Base-by-base conservation (phyloP, 2,329 filamentous ascomycete genomes). In the Cladosporium sp. region DNA sequence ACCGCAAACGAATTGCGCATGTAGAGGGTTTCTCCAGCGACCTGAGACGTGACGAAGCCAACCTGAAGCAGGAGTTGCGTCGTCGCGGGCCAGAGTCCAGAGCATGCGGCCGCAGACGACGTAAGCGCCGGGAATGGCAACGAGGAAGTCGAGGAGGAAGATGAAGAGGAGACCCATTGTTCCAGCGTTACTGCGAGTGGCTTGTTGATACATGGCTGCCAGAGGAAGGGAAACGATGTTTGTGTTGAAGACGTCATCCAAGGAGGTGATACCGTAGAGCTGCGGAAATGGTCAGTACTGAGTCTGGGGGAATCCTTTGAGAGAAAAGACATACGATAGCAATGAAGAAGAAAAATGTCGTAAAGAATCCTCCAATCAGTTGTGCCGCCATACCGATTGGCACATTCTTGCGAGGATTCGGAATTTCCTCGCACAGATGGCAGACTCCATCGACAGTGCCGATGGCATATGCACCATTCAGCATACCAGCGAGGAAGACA, bases 351-450 rank as follows among this genome's bases (percentile, higher is more conserved):
- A 65, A 63, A 58, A 85, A 77, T 0, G 81, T 78, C 0, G 83
- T 80, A 9, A 80, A 57, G 37, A 84, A 82, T 0, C 77, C 78
- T 6, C 79, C 77, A 3, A 68, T 69, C 49, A 84, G 71, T 59
- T 83, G 78, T 3, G 82, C 74, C 2, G 75, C 73, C 15, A 84
- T 77, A 3, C 76, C 79, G 9, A 80, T 77, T 13, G 83, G 83
- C 1, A 84, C 74, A 60, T 83, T 83, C 22, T 73, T 70, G 49
- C 73, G 71, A 0, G 80, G 78, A 40, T 65, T 62, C 0, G 70
- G 83, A 39, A 87, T 85, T 68, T 88, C 85, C 68, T 89, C 85
- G 0, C 83, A 81, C 39, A 88, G 68, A 66, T 88, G 86, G 1
- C 82, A 82, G 1, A 82, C 80, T 20, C 80, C 80, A 63, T 89